These are phyloP conservation scores for Salicornia ramosissima DNA, from an alignment of 148 eudicot species.

Conservation along the genomic window DNA sequence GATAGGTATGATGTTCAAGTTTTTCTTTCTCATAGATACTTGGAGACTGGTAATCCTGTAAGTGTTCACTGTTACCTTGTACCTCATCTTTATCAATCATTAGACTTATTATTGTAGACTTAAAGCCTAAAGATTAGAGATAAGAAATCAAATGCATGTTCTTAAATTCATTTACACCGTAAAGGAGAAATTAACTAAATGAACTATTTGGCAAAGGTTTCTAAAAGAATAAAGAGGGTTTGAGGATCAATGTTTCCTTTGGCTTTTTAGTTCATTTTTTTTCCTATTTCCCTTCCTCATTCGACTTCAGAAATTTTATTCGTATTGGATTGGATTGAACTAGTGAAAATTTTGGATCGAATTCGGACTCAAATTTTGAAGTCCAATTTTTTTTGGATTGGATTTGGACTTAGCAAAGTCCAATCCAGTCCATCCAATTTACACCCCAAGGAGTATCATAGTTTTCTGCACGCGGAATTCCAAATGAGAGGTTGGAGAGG, in stretches of 20 bases:
- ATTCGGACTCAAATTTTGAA: no score
- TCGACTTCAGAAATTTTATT: no score
- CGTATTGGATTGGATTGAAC: no score
- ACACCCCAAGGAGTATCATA: no score
- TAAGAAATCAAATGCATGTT: background rate
- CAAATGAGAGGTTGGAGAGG: no score
- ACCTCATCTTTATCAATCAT: background rate
- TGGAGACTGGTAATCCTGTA: slow-evolving; percentile 79
- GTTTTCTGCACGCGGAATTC: no score
- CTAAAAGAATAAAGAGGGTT: background rate
- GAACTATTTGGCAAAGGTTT: background rate
- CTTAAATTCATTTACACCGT: background rate
- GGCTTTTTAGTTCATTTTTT: background rate
- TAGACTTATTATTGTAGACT: background rate
- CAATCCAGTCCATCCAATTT: no score
- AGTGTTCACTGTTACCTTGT: slow-evolving; percentile 20
- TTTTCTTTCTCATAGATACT: slow-evolving; percentile 67
- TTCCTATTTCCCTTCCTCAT: background rate
- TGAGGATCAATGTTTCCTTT: background rate
- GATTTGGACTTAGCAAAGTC: no score
- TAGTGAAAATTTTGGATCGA: no score
- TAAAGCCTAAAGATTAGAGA: background rate
- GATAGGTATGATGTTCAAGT: slow-evolving; percentile 85
- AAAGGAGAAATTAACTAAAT: background rate
- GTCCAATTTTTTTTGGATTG: no score